Conservation (phyloP, 805 yeast genomes). For the Ogataea paraovalis region DNA sequence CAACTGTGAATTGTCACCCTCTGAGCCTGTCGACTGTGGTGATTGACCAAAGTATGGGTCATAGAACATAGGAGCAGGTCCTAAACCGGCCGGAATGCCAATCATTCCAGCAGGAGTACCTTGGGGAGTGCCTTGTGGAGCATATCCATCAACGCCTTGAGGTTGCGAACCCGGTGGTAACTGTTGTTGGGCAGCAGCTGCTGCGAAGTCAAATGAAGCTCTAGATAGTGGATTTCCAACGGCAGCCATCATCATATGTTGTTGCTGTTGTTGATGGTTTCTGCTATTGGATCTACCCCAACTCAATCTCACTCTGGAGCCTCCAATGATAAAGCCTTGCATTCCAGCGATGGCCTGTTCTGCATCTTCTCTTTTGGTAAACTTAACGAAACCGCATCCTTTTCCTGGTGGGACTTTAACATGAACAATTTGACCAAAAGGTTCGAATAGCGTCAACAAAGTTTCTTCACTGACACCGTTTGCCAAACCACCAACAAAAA, state of each 20-base stretch:
- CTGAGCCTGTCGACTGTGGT: constrained; percentile 12
- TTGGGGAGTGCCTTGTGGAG: constrained; percentile 18
- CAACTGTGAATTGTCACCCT: constrained; percentile 2
- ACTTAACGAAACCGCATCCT: constrained; percentile 76
- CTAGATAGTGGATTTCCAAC: constrained; percentile 19
- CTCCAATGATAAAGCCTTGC: constrained; percentile 78
- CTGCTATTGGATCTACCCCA: constrained; percentile 60
- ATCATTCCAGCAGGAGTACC: constrained; percentile 22
- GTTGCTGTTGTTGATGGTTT: constrained; percentile 17
- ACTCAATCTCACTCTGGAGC: constrained; percentile 64
- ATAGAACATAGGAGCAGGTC: constrained; percentile 30
- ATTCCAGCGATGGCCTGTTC: constrained; percentile 72
- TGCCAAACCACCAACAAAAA: constrained; percentile 67
- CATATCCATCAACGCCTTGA: constrained; percentile 15
- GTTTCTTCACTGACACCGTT: constrained; percentile 59
- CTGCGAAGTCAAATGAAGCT: constrained; percentile 20
- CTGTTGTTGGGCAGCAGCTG: constrained; percentile 16
- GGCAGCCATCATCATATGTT: constrained; percentile 17
- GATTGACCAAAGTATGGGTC: constrained; percentile 31
- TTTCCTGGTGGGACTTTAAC: constrained; percentile 77
- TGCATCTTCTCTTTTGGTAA: constrained; percentile 63
- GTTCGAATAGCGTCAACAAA: constrained; percentile 57
- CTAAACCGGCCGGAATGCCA: constrained; percentile 26
- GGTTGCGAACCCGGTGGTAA: constrained; percentile 12
- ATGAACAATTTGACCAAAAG: constrained; percentile 66